These are phyloP conservation scores for Funneliformis mosseae DNA, from an alignment of 192 early-diverging fungal genomes.

Conservation along the genomic window DNA sequence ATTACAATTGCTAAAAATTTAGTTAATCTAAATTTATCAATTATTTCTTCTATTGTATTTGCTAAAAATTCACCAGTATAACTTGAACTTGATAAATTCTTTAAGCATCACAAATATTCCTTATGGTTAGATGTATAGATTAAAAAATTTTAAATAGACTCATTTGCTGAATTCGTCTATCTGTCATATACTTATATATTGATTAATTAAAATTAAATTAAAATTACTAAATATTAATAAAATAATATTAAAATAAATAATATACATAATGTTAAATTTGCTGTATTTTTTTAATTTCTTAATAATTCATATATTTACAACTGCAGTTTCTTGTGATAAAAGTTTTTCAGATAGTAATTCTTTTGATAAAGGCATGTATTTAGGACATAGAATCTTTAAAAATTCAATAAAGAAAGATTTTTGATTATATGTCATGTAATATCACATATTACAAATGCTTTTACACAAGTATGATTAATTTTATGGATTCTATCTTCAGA, in stretches of 20 bases:
- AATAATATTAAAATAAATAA: background rate
- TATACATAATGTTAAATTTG: constrained; percentile 6
- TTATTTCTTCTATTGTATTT: background rate
- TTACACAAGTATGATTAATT: background rate
- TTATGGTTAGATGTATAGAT: background rate
- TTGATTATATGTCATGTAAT: background rate
- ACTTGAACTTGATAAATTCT: background rate
- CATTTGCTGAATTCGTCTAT: background rate
- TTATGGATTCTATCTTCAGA: background rate
- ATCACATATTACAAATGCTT: background rate
- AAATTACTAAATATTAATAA: background rate
- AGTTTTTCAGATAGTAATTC: background rate
- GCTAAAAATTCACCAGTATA: background rate
- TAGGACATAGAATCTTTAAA: background rate
- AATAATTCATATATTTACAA: constrained; percentile 2
- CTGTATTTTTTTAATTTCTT: background rate
- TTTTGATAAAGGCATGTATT: background rate
- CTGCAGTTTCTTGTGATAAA: constrained; percentile 1
- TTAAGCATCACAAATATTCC: background rate
- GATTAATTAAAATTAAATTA: background rate
- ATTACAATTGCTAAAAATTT: too few species aligned
- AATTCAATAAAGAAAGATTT: constrained; percentile 22
- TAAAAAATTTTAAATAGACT: too few species aligned
- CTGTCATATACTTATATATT: background rate
- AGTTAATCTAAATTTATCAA: background rate